Evolutionary conservation across 768 basidiomycete species (phyloP).

Genomic region (Gloeophyllum trabeum): DNA sequence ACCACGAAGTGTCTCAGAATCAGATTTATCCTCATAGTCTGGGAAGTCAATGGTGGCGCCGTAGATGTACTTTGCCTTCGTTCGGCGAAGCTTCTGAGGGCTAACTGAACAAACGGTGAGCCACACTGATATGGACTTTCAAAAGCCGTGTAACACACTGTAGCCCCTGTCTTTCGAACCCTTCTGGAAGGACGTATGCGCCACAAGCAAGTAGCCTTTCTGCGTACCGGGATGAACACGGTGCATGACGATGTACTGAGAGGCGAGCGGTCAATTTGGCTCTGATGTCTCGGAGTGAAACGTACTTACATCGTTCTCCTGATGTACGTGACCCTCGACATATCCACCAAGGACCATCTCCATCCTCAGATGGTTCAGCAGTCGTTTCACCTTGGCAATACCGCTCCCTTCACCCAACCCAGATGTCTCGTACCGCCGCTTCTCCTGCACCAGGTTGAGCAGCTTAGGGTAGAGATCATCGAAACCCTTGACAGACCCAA

Average conservation of each 20-base stretch:
- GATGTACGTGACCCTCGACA: constrained; percentile 91
- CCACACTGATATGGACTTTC: neutral
- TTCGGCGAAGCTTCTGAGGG: constrained; percentile 74
- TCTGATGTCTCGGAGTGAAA: neutral
- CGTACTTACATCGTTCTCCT: constrained; percentile 81
- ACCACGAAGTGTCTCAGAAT: constrained; percentile 50
- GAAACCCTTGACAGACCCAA: constrained; percentile 93
- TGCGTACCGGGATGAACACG: constrained; percentile 86
- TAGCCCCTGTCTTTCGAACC: constrained; percentile 70
- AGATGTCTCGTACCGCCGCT: constrained; percentile 64
- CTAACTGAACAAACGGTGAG: constrained; percentile 39
- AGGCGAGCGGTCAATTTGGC: neutral
- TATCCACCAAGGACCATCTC: constrained; percentile 88
- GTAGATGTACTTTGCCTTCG: constrained; percentile 68
- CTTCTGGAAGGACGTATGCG: constrained; percentile 87
- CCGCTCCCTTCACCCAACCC: constrained; percentile 27
- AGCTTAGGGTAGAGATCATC: constrained; percentile 95
- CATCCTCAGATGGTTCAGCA: constrained; percentile 79
- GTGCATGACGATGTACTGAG: constrained; percentile 86
- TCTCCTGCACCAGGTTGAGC: constrained; percentile 82
- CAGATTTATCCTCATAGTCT: constrained; percentile 42
- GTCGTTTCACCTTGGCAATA: constrained; percentile 33
- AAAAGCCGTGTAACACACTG: constrained; percentile 34
- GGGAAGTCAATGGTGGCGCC: constrained; percentile 66
- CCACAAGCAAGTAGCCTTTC: constrained; percentile 86